Evolutionary conservation across 306 rosid species (phyloP).

Genomic region (Notholithocarpus densiflorus): DNA sequence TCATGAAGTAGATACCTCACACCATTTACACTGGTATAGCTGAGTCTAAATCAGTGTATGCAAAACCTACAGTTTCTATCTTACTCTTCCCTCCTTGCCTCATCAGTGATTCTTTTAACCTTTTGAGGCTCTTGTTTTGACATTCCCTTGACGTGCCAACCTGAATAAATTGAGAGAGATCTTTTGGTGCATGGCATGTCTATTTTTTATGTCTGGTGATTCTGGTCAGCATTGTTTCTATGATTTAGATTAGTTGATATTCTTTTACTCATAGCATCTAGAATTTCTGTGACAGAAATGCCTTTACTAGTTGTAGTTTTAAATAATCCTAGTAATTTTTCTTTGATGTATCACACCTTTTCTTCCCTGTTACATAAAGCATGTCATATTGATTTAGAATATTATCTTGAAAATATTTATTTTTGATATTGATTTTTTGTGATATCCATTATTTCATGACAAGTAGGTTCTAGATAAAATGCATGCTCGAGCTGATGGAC

Average conservation of each 20-base stretch:
- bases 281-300: not conserved
- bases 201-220: not conserved
- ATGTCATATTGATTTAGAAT: not conserved
- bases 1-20: no score
- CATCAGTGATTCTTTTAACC: not conserved
- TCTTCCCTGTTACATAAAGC: not conserved
- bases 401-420: not conserved
- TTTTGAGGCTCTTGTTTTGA: not conserved
- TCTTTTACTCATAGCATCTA: not conserved
- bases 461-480: constrained; percentile 89
- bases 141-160: not conserved
- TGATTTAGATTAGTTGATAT: not conserved
- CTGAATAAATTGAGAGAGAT: not conserved
- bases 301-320: not conserved
- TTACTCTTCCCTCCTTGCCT: not conserved
- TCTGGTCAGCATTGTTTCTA: not conserved
- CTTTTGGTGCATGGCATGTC: not conserved
- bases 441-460: constrained; percentile 17
- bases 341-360: not conserved
- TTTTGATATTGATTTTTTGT: not conserved
- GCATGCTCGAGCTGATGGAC: constrained; percentile 94
- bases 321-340: not conserved
- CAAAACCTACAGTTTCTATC: not conserved
- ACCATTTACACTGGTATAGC: not conserved
- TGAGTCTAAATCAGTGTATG: not conserved